A percentile compares a stretch with the other conserved stretches of the same genome.
These are phyloP conservation scores for Strobilomyces echinocephalus DNA, from an alignment of 768 basidiomycete genomes.

Conservation along the genomic window DNA sequence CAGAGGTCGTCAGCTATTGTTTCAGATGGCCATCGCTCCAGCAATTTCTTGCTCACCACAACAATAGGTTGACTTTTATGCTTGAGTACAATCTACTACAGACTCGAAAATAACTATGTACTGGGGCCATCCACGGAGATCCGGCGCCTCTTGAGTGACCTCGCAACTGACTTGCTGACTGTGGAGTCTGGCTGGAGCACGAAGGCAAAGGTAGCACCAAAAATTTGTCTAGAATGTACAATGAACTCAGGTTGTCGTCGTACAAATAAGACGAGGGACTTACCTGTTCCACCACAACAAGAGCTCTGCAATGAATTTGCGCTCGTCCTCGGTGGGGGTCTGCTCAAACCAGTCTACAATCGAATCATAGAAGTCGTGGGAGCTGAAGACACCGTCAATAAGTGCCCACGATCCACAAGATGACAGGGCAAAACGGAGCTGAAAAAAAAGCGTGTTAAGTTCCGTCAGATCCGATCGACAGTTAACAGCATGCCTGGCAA, in stretches of 20 bases:
- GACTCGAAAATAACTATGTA: too few species aligned
- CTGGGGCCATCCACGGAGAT: neutral
- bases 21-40: too few species aligned
- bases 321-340: neutral
- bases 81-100: too few species aligned
- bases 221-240: neutral
- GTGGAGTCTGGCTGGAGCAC: neutral
- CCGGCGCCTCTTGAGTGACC: neutral
- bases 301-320: neutral
- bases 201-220: neutral
- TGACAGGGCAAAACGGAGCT: constrained; percentile 3
- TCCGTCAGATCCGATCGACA: too few species aligned
- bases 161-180: neutral
- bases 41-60: too few species aligned
- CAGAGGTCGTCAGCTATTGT: too few species aligned
- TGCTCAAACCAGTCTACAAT: constrained; percentile 6
- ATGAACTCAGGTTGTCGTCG: too few species aligned
- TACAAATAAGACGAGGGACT: neutral
- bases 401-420: neutral
- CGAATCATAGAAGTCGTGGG: neutral
- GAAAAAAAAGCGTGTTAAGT: neutral
- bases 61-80: too few species aligned
- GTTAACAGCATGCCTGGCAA: neutral
- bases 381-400: neutral
- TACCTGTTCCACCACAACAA: neutral